phyloP scores from a whole-genome alignment of 1,139 yeast genomes.

The Lodderomyces margitis region DNA sequence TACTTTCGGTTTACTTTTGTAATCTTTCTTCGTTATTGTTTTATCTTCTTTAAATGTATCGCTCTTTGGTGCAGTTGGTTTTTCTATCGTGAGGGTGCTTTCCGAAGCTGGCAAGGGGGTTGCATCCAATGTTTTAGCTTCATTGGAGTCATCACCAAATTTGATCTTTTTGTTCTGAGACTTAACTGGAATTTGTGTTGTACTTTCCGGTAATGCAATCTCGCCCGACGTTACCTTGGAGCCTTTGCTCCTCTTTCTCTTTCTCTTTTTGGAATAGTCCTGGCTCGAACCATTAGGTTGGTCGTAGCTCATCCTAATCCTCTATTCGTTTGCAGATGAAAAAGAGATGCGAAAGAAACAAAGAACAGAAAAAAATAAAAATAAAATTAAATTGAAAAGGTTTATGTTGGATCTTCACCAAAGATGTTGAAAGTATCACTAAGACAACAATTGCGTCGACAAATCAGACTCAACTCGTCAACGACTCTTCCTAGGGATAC shows the following conservation, averaged over 20 bases:
- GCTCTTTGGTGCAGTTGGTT: too few species aligned
- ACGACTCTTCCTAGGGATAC: slow-evolving; percentile 18
- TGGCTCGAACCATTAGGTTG: neutral
- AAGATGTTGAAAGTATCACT: neutral
- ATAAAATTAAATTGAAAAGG: neutral
- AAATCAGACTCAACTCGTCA: slow-evolving; percentile 13
- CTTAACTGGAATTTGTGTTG: neutral
- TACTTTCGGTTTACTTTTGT: slow-evolving; percentile 8
- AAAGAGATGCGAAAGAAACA: slow-evolving; percentile 6
- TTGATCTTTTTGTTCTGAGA: slow-evolving; percentile 26
- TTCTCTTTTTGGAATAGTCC: slow-evolving; percentile 16
- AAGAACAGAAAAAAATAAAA: slow-evolving; percentile 4
- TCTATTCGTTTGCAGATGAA: neutral
- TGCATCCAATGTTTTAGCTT: slow-evolving; percentile 4
- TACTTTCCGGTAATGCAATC: slow-evolving; percentile 4
- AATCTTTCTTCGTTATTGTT: neutral
- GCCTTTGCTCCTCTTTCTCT: slow-evolving; percentile 22
- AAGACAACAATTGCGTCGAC: slow-evolving; percentile 3
- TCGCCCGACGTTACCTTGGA: slow-evolving; percentile 5
- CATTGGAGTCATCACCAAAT: slow-evolving; percentile 22
- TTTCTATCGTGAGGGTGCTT: too few species aligned
- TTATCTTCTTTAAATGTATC: neutral
- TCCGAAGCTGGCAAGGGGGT: too few species aligned
- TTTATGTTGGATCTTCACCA: neutral
- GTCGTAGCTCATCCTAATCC: neutral